Evolutionary conservation across 768 basidiomycete genomes (phyloP), one percentile per base, ranked within the genome.

Genomic region (Lactarius sanguifluus): DNA sequence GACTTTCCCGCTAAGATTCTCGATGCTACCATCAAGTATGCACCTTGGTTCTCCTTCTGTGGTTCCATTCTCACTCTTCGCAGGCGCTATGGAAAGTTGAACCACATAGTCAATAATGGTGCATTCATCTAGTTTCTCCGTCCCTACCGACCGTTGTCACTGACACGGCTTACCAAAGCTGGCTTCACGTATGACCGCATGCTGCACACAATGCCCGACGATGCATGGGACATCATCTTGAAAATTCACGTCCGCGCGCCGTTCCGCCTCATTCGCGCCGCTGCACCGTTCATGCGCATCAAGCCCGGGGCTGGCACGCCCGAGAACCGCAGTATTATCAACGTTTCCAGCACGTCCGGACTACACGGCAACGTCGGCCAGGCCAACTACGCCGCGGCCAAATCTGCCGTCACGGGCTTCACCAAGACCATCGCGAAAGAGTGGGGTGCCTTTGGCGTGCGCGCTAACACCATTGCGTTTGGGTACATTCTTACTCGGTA

Each of bases 371-470:
- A 91, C 75, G 88, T 93, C 60, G 93, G 92, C 5, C 92, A 94
- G 76, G 86, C 81, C 18, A 93, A 93, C 78, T 92, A 91, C 71
- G 86, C 91, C 28, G 83, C 90, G 1, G 91, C 89, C 67, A 93
- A 92, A 73, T 79, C 90, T 15, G 92, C 88, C 9, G 86, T 94
- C 47, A 72, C 88, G 64, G 92, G 92, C 16, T 78, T 94, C 61
- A 90, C 91, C 45, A 94, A 93, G 80, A 94, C 92, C 47, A 86
- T 91, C 69, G 86, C 87, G 57, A 94, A 94, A 75, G 92, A 94
- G 74, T 94, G 92, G 92, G 92, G 92, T 36, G 76, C 80, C 4
- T 92, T 88, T 76, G 88, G 87, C 70, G 90, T 93, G 25, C 89
- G 92, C 59, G 89, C 89, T 32, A 93, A 94, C 78, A 88, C 88